Conservation (phyloP, 352 stramenopile genomes). For the Phytophthora sp. region DNA sequence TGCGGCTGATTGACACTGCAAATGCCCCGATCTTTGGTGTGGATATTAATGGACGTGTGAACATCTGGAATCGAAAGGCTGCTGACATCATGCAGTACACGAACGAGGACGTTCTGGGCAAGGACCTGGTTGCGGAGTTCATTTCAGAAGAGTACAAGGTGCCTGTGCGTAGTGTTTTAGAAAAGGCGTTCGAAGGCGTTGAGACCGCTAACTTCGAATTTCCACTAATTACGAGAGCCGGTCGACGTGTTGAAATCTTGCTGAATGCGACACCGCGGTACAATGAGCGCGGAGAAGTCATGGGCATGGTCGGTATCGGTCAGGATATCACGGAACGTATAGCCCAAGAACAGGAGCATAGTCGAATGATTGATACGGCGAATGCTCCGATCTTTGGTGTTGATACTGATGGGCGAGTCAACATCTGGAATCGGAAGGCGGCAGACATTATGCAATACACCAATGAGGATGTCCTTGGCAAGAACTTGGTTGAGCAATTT, state of each 20-base stretch:
- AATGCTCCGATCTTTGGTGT: slow-evolving; percentile 53
- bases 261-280: slow-evolving; percentile 24
- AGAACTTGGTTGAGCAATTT: slow-evolving; percentile 50
- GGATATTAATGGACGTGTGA: slow-evolving; percentile 42
- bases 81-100: slow-evolving; percentile 56
- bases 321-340: slow-evolving; percentile 31
- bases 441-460: slow-evolving; percentile 57
- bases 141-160: slow-evolving; percentile 58
- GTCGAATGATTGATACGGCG: slow-evolving; percentile 46
- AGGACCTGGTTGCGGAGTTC: slow-evolving; percentile 53
- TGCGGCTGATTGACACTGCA: slow-evolving; percentile 64
- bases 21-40: slow-evolving; percentile 79
- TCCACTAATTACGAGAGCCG: slow-evolving; percentile 23
- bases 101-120: slow-evolving; percentile 34
- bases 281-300: slow-evolving; percentile 24
- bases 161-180: slow-evolving; percentile 42
- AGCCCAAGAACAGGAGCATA: slow-evolving; percentile 25
- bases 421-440: slow-evolving; percentile 64
- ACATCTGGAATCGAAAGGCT: slow-evolving; percentile 73
- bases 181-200: slow-evolving; percentile 54
- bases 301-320: slow-evolving; percentile 29
- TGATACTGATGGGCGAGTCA: slow-evolving; percentile 50
- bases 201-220: slow-evolving; percentile 35
- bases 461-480: slow-evolving; percentile 48
- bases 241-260: slow-evolving; percentile 21